These are phyloP conservation scores for Colletotrichum sp. DNA, from an alignment of 2,329 filamentous ascomycete species.

Conservation along the genomic window DNA sequence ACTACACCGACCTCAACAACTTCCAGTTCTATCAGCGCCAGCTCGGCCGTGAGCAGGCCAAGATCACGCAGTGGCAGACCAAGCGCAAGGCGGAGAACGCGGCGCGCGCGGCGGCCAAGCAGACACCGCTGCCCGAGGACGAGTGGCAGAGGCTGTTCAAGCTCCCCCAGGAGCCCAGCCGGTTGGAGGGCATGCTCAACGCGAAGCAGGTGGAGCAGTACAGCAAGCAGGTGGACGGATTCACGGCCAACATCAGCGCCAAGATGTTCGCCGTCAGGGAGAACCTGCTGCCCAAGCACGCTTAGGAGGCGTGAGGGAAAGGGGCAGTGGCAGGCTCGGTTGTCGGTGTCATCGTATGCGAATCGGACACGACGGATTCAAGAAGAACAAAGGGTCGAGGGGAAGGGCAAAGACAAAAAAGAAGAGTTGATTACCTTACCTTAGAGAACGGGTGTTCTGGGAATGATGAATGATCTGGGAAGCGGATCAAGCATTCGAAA, in stretches of 20 bases:
- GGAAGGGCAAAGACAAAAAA: neutral
- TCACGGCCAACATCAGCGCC: constrained; percentile 86
- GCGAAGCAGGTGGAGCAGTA: constrained; percentile 98
- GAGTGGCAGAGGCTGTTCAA: constrained; percentile 99
- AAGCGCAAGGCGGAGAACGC: constrained; percentile 98
- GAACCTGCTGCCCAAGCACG: constrained; percentile 64
- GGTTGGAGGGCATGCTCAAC: constrained; percentile 92
- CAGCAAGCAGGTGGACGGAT: constrained; percentile 94
- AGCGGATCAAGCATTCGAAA: constrained; percentile 26
- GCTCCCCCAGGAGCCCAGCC: constrained; percentile 91
- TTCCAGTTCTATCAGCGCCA: constrained; percentile 96
- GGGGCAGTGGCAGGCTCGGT: neutral
- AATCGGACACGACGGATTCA: neutral
- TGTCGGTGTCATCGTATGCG: neutral
- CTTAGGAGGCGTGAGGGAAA: neutral
- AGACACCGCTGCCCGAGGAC: constrained; percentile 87
- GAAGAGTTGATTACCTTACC: constrained; percentile 9
- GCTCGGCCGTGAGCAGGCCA: constrained; percentile 90
- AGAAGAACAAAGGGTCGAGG: constrained; percentile 3
- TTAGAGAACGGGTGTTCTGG: constrained; percentile 21
- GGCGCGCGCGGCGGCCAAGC: constrained; percentile 83
- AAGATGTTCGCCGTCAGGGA: constrained; percentile 98
- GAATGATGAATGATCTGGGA: constrained; percentile 24
- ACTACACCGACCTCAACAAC: constrained; percentile 99
- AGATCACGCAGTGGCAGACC: constrained; percentile 94